A percentile compares a stretch with the other conserved stretches of the same genome.
Conservation (phyloP, 75 land plant genomes). For the Pinus tabuliformis region DNA sequence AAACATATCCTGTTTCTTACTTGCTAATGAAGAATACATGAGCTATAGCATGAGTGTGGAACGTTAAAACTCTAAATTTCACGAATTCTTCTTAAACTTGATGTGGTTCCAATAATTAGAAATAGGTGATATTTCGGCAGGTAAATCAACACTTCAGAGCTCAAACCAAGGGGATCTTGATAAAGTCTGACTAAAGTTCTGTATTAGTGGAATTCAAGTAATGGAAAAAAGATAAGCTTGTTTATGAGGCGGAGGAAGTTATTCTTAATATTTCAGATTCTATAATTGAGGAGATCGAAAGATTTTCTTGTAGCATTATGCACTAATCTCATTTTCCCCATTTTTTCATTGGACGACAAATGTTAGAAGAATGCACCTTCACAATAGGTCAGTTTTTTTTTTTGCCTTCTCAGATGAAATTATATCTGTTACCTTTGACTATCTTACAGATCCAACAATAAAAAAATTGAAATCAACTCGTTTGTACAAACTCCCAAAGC, state of each 20-base stretch:
- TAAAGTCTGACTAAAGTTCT: slow-evolving; percentile 66
- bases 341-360: slow-evolving; percentile 37
- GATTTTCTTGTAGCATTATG: slow-evolving; percentile 40
- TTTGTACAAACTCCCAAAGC: slow-evolving; percentile 31
- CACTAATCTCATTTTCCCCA: slow-evolving; percentile 11
- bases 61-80: neutral
- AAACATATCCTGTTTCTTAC: too few species aligned
- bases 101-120: neutral
- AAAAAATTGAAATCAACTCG: slow-evolving; percentile 36
- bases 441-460: slow-evolving; percentile 60
- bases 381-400: slow-evolving; percentile 71
- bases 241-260: slow-evolving; percentile 16
- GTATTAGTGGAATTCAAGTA: slow-evolving; percentile 41
- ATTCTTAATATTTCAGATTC: slow-evolving; percentile 22
- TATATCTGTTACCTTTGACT: slow-evolving; percentile 41
- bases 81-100: neutral
- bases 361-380: slow-evolving; percentile 37
- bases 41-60: neutral
- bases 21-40: slow-evolving; percentile 3
- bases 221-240: slow-evolving; percentile 26
- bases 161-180: slow-evolving; percentile 14
- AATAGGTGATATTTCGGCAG: too few species aligned
- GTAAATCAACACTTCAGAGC: too few species aligned
- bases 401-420: slow-evolving; percentile 54
- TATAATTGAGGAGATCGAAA: slow-evolving; percentile 37